Evolutionary conservation across 164 flowering plant genomes (phyloP).

Genomic region (Cinnamomum micranthum): DNA sequence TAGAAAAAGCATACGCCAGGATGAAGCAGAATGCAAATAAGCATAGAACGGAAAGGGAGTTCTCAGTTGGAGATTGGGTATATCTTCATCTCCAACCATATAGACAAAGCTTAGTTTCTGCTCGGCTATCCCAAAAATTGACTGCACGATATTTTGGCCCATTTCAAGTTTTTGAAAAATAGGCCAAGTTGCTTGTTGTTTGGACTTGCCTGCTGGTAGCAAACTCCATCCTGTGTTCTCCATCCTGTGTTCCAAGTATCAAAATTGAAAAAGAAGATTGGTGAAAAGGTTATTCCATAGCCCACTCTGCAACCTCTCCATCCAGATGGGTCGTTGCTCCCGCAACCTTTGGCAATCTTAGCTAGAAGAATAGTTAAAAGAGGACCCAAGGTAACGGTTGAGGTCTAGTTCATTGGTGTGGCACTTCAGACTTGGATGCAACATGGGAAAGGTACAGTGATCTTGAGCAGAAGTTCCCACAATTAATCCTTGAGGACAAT

Average conservation of each 20-base stretch:
- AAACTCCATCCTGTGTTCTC: conserved; percentile 7
- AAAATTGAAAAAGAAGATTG: neutral
- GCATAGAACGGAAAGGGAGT: neutral
- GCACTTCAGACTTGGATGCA: neutral
- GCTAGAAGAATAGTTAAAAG: neutral
- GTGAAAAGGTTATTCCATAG: neutral
- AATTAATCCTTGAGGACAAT: neutral
- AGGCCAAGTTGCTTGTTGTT: conserved; percentile 6
- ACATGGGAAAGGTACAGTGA: neutral
- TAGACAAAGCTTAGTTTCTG: neutral
- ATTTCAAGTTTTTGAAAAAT: neutral
- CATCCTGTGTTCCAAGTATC: conserved; percentile 13
- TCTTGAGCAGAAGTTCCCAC: neutral
- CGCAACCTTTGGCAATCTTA: neutral
- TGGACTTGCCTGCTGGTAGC: neutral
- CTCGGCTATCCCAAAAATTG: no score
- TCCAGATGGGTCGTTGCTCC: neutral
- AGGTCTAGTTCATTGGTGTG: neutral
- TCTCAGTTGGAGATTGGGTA: neutral
- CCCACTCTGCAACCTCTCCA: neutral
- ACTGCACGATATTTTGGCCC: no score
- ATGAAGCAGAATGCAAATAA: neutral
- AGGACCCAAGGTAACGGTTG: neutral
- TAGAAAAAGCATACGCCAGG: neutral
- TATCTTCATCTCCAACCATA: neutral